A percentile compares a stretch with the other conserved stretches of the same genome.
These are phyloP conservation scores for Laetiporus sulphureus DNA, from an alignment of 1,284 basidiomycete species.

Conservation along the genomic window DNA sequence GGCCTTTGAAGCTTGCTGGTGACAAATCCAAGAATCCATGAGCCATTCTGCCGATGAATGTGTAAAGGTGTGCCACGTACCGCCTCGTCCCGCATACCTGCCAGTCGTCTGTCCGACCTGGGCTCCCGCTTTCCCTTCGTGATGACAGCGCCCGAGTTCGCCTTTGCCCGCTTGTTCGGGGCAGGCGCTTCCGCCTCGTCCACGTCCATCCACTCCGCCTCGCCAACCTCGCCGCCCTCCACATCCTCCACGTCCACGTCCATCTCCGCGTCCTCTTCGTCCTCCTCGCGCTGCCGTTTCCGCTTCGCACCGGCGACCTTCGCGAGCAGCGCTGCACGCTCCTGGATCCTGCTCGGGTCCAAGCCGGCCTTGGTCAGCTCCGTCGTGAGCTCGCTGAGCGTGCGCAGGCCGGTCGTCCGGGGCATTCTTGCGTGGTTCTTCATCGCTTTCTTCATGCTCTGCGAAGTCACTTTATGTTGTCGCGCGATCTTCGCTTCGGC, in stretches of 20 bases:
- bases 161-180: conserved; percentile 54
- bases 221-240: conserved; percentile 36
- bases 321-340: conserved; percentile 80
- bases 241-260: conserved; percentile 39
- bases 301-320: conserved; percentile 71
- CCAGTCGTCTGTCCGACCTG: conserved; percentile 63
- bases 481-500: conserved; percentile 60
- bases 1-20: conserved; percentile 76
- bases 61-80: conserved; percentile 35
- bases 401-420: conserved; percentile 81
- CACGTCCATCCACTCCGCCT: conserved; percentile 50
- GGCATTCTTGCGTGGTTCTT: conserved; percentile 85
- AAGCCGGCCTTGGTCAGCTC: conserved; percentile 84
- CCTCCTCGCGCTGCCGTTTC: conserved; percentile 56
- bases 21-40: conserved; percentile 7
- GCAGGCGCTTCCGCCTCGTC: conserved; percentile 46
- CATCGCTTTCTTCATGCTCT: conserved; percentile 79
- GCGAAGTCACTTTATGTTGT: conserved; percentile 72
- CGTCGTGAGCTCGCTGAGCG: conserved; percentile 80
- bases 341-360: conserved; percentile 85
- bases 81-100: conserved; percentile 72
- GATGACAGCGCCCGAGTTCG: conserved; percentile 51
- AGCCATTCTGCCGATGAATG: not conserved
- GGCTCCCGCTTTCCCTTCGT: conserved; percentile 51
- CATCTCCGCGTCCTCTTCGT: conserved; percentile 40